Evolutionary conservation across 441 rosid genomes (phyloP).

Genomic region (Lepidium campestre): DNA sequence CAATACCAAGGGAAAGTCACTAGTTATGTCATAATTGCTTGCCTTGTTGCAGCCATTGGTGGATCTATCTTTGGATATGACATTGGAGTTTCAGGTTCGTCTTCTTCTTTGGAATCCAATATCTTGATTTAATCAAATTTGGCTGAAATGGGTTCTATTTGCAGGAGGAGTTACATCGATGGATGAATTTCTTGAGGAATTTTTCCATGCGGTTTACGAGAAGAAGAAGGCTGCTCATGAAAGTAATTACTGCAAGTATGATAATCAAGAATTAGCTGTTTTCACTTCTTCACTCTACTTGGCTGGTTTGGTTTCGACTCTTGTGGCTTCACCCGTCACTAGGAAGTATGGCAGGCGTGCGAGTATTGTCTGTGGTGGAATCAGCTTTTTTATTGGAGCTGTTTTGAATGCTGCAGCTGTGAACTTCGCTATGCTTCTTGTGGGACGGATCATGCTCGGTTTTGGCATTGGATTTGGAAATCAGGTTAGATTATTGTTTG

Average conservation of each 20-base stretch:
- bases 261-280: conserved; percentile 71
- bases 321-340: conserved; percentile 72
- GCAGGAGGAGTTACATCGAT: conserved; percentile 90
- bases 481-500: conserved; percentile 43
- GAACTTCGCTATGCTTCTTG: conserved; percentile 67
- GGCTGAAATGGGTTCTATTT: not conserved
- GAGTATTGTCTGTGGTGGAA: conserved; percentile 77
- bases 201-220: conserved; percentile 57
- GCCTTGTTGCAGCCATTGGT: conserved; percentile 73
- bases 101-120: not conserved
- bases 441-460: conserved; percentile 85
- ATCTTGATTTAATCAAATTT: not conserved
- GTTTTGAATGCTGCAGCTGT: conserved; percentile 61
- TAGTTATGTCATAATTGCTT: conserved; percentile 52
- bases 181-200: conserved; percentile 72
- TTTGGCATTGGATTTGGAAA: conserved; percentile 91
- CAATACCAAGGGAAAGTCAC: conserved; percentile 77
- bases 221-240: conserved; percentile 71
- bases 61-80: conserved; percentile 91
- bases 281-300: conserved; percentile 90
- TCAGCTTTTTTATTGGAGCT: conserved; percentile 74
- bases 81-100: conserved; percentile 77
- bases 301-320: conserved; percentile 79
- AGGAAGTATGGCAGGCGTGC: conserved; percentile 70
- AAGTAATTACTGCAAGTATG: conserved; percentile 87